A percentile compares a stretch with the other conserved stretches of the same genome.
These are phyloP conservation scores for Strigomonas galati DNA, from an alignment of 208 protist genomes.

Conservation along the genomic window DNA sequence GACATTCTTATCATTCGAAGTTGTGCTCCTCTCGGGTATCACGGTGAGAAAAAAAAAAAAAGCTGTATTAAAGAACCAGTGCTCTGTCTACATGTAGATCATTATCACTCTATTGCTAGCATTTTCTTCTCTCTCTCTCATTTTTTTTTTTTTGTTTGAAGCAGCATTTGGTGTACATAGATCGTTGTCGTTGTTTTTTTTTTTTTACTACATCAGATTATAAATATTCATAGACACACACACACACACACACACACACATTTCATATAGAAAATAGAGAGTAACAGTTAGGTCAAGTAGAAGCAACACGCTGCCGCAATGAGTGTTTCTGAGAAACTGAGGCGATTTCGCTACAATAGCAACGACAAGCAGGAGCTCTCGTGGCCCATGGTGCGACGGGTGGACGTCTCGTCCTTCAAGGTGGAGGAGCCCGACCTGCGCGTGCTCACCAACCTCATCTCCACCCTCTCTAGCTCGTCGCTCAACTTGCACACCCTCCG, in stretches of 20 bases:
- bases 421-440: constrained; percentile 54
- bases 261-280: constrained; percentile 7
- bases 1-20: too few relatives aligned
- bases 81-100: too few relatives aligned
- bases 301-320: neutral
- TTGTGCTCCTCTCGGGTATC: too few relatives aligned
- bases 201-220: too few relatives aligned
- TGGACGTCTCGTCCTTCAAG: constrained; percentile 43
- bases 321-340: constrained; percentile 4
- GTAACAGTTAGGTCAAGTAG: neutral
- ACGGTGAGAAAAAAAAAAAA: too few relatives aligned
- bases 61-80: too few relatives aligned
- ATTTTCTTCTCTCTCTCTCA: constrained; percentile 7
- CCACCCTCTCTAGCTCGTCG: constrained; percentile 30
- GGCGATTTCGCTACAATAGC: constrained; percentile 39
- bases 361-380: constrained; percentile 25
- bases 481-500: constrained; percentile 29
- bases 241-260: constrained; percentile 13
- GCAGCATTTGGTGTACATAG: neutral
- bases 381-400: constrained; percentile 53
- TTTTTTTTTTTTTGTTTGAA: constrained; percentile 9
- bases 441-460: constrained; percentile 66
- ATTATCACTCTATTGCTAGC: too few relatives aligned
- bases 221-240: neutral
- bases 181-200: neutral